These are phyloP conservation scores for Phyllosticta capitalensis DNA, from an alignment of 2,329 filamentous ascomycete genomes.

Conservation along the genomic window DNA sequence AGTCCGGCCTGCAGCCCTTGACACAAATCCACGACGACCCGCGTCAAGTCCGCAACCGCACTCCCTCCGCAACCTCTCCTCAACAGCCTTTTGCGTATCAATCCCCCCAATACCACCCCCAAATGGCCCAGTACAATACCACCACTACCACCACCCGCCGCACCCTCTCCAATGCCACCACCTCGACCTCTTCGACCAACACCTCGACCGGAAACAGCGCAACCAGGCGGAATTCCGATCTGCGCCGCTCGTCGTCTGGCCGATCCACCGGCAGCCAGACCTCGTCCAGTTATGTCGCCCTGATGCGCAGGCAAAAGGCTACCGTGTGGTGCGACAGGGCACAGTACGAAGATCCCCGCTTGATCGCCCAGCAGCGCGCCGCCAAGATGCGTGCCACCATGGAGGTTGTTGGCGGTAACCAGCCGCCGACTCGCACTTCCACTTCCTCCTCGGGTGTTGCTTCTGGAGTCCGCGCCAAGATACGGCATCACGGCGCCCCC, in stretches of 20 bases:
- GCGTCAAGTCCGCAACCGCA: conserved; percentile 22
- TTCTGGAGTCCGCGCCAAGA: conserved; percentile 65
- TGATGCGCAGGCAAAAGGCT: conserved; percentile 94
- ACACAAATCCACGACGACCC: conserved; percentile 16
- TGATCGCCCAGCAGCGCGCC: conserved; percentile 72
- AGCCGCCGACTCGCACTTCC: conserved; percentile 27
- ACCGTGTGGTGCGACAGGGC: conserved; percentile 97
- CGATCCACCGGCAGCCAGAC: conserved; percentile 53
- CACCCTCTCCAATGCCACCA: conserved; percentile 60
- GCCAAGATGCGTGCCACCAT: conserved; percentile 79
- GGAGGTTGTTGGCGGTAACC: conserved; percentile 62
- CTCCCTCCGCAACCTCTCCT: conserved; percentile 25
- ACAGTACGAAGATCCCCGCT: conserved; percentile 80
- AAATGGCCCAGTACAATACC: conserved; percentile 12
- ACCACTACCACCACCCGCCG: conserved; percentile 33
- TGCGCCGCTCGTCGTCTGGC: conserved; percentile 68
- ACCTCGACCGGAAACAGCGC: conserved; percentile 36
- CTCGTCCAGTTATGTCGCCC: conserved; percentile 75
- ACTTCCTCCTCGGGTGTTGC: conserved; percentile 25
- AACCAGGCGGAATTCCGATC: conserved; percentile 41
- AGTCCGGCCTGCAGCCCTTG: conserved; percentile 11
- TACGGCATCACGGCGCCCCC: conserved; percentile 75
- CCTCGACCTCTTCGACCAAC: conserved; percentile 56
- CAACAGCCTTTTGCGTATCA: conserved; percentile 14
- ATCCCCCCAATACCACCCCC: conserved; percentile 14